Evolutionary conservation across 352 stramenopile genomes (phyloP), one percentile per base, ranked within the genome.

Genomic region (Pythium diclinum): DNA sequence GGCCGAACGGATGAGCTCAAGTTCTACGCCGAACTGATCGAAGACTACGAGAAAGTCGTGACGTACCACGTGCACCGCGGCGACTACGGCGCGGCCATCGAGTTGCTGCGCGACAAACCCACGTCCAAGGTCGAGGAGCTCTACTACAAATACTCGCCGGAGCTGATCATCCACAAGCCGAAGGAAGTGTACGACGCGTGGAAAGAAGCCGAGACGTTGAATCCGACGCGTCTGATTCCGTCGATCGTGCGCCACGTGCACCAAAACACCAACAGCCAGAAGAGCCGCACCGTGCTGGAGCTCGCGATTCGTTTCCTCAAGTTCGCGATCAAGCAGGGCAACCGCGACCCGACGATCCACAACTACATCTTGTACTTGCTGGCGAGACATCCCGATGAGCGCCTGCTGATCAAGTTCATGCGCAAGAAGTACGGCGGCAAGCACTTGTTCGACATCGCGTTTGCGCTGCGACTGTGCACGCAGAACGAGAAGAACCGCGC

Each of bases 101-200:
- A 95, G 38, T 65, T 97, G 44, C 76, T 98, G 28, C 81, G 81
- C 34, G 89, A 89, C 17, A 90, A 95, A 25, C 86, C 88, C 54
- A 95, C 91, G 38, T 88, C 90, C 30, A 96, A 97, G 59, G 89
- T 97, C 10, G 91, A 98, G 63, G 83, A 95, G 61, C 72, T 98
- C 8, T 97, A 96, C 72, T 97, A 98, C 81, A 98, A 97, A 67
- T 98, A 97, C 72, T 97, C 90, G 16, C 89, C 92, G 0, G 87
- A 96, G 53, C 75, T 98, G 33, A 97, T 98, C 61, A 85, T 96
- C 9, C 84, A 94, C 62, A 95, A 95, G 64, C 89, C 92, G 0
- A 92, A 91, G 60, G 85, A 96, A 61, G 88, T 96, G 48, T 96
- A 97, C 42, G 86, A 95, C 11, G 89, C 89, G 7, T 98, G 92